Evolutionary conservation across 75 land plant genomes (phyloP), one percentile per base, ranked within the genome.

Genomic region (Isoetes taiwanensis): DNA sequence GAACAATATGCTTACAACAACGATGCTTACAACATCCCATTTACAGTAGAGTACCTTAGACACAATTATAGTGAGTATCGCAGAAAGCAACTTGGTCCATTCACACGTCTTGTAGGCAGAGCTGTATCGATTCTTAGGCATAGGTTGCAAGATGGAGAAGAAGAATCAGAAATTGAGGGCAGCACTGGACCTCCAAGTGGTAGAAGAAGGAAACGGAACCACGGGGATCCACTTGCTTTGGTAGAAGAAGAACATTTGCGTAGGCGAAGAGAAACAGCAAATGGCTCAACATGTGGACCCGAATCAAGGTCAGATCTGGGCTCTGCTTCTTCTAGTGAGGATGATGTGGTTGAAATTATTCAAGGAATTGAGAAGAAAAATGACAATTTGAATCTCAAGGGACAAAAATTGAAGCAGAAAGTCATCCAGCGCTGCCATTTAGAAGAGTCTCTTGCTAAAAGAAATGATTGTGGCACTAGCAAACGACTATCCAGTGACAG

Each of bases 61-160:
- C 14, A 42, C 20, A 52, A 53, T 19, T 78, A 59, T 64, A 65
- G 71, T 3, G 78, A 77, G 61, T 81, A 81, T 57, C 17, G 40
- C 25, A 71, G 84, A 41, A 41, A 67, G 58, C 78, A 78, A 41
- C 28, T 52, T 25, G 74, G 62, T 28, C 82, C 78, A 23, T 78
- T 81, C 55, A 34, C 74, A 14, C 61, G 54, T 25, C 32, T 21
- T 17, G 67, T 81, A 8, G 21, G 41, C 23, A 34, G 28, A 1
- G 67, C 46, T 24, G 59, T 70, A 4, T 46, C 57, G 37, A 31
- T 53, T 39, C 41, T 78, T 8, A 41, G 61, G 8, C 41, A 52
- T 8, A 41, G 53, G 3, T 26, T 23, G 4, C 56, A 41, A 5
- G 43, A 2, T 10, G 5, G 5, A 11, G 33, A 1, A 1, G 32